Conservation (phyloP, 2,329 filamentous ascomycete genomes). For the Fusarium verrucosum region DNA sequence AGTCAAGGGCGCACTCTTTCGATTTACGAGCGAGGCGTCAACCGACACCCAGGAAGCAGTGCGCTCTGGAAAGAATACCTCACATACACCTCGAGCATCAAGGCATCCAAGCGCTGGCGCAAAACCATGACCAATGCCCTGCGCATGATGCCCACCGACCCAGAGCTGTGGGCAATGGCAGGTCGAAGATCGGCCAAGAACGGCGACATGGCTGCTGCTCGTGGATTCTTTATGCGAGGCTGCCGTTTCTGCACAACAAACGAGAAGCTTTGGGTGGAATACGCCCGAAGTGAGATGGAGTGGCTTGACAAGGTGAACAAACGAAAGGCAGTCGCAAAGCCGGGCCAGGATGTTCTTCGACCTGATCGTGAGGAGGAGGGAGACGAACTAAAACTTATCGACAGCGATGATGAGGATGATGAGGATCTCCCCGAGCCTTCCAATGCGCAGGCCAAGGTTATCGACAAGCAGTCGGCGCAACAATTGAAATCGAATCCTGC, state of each 20-base stretch:
- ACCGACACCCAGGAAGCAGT: slow-evolving; percentile 83
- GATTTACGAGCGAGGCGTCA: slow-evolving; percentile 86
- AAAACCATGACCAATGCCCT: slow-evolving; percentile 73
- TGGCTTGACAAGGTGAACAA: slow-evolving; percentile 85
- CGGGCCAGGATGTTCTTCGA: slow-evolving; percentile 52
- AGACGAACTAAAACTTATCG: slow-evolving; percentile 56
- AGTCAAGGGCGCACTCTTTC: slow-evolving; percentile 87
- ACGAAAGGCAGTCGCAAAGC: slow-evolving; percentile 71
- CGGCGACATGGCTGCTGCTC: slow-evolving; percentile 86
- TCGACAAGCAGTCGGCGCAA: slow-evolving; percentile 56
- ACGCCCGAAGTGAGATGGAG: slow-evolving; percentile 89
- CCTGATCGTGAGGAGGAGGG: slow-evolving; percentile 61
- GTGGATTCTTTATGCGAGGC: slow-evolving; percentile 87
- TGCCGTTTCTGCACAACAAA: slow-evolving; percentile 86
- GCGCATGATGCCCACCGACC: slow-evolving; percentile 84
- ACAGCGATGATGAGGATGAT: slow-evolving; percentile 58
- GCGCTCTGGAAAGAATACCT: slow-evolving; percentile 92
- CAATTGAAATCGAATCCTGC: slow-evolving; percentile 80
- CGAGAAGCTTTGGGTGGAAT: slow-evolving; percentile 84
- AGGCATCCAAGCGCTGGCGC: slow-evolving; percentile 72
- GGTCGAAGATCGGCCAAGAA: slow-evolving; percentile 79
- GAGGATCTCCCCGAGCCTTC: slow-evolving; percentile 55
- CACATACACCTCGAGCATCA: slow-evolving; percentile 76
- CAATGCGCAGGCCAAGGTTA: slow-evolving; percentile 54
- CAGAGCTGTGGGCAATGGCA: slow-evolving; percentile 87